Evolutionary conservation across 495 filamentous ascomycete genomes (phyloP), one percentile per base, ranked within the genome.

Genomic region (Neurospora sp.): DNA sequence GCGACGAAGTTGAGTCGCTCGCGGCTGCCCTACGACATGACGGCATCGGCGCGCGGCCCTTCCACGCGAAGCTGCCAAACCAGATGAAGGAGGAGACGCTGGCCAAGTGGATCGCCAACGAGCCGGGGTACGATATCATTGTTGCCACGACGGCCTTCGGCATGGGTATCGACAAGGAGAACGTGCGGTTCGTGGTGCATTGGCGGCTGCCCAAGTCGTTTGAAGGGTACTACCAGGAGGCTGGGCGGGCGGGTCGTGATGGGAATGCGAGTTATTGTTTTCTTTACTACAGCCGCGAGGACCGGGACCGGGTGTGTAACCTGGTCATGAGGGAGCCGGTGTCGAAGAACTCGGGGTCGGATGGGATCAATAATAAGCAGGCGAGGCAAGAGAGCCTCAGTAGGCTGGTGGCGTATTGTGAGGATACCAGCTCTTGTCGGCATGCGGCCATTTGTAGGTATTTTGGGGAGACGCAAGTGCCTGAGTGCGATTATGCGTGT

Each of bases 131-230:
- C 79, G 93, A 94, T 76, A 90, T 98, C 69, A 94, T 98, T 61
- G 92, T 98, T 48, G 95, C 95, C 6, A 98, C 95, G 0, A 98
- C 93, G 4, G 95, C 95, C 0, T 98, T 98, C 74, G 95, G 95
- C 8, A 98, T 99, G 95, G 95, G 95, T 5, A 98, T 99, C 76
- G 94, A 98, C 77, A 97, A 97, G 81, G 88, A 94, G 39, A 90
- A 96, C 76, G 95, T 98, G 18, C 89, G 94, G 4, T 97, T 97
- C 76, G 93, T 98, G 3, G 88, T 96, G 4, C 95, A 98, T 80
- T 98, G 94, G 94, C 91, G 91, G 70, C 83, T 97, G 18, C 93
- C 94, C 12, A 96, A 95, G 77, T 93, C 90, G 39, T 97, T 98
- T 79, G 95, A 98, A 80, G 94, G 94, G 3, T 97, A 93, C 74